Conservation (phyloP, 108 stramenopile species). For the Asterionellopsis glacialis region DNA sequence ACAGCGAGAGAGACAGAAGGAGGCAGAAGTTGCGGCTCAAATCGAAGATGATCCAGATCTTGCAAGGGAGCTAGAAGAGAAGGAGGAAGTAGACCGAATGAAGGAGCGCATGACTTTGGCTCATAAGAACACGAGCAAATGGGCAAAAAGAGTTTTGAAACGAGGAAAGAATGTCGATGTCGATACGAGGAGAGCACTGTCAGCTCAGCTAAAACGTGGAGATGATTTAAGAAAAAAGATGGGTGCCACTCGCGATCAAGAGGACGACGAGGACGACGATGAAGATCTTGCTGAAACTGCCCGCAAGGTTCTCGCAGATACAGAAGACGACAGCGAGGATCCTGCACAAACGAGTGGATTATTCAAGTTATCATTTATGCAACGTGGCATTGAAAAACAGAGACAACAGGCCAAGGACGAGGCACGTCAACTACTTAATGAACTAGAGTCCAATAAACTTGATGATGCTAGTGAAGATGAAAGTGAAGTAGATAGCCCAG, state of each 20-base stretch:
- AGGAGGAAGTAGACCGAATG: constrained; percentile 91
- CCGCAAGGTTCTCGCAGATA: constrained; percentile 53
- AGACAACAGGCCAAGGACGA: constrained; percentile 82
- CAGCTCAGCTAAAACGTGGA: constrained; percentile 80
- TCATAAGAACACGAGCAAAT: constrained; percentile 97
- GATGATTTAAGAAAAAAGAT: constrained; percentile 86
- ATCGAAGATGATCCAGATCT: constrained; percentile 59
- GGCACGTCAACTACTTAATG: constrained; percentile 71
- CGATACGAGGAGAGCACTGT: constrained; percentile 80
- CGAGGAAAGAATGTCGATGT: constrained; percentile 81
- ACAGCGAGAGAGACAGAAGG: constrained; percentile 75
- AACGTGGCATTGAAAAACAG: constrained; percentile 84
- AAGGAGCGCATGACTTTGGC: constrained; percentile 94
- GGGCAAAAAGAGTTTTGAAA: constrained; percentile 89
- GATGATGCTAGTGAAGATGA: constrained; percentile 25
- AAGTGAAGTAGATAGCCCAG: constrained; percentile 34
- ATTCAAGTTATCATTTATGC: constrained; percentile 93
- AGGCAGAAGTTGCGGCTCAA: constrained; percentile 66
- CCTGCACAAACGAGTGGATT: constrained; percentile 57
- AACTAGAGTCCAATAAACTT: constrained; percentile 85
- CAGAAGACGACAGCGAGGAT: constrained; percentile 19
- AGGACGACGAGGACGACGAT: constrained; percentile 36
- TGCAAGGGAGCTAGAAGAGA: constrained; percentile 73
- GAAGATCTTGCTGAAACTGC: constrained; percentile 66
- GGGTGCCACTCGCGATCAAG: constrained; percentile 29